These are phyloP conservation scores for Oryza glumipatula DNA, from an alignment of 176 grass and related monocot genomes.

Conservation along the genomic window DNA sequence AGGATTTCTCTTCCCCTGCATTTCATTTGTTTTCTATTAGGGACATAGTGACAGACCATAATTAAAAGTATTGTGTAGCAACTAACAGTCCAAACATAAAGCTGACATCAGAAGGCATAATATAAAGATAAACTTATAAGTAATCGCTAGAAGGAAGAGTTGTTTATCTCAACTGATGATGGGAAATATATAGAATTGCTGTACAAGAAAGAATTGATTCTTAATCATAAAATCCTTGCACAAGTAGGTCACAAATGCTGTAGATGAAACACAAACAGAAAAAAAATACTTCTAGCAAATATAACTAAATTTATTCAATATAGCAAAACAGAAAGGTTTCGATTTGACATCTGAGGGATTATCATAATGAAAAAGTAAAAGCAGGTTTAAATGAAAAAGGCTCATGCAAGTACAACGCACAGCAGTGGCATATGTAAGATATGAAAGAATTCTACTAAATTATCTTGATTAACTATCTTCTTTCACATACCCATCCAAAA, in stretches of 20 bases:
- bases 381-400: constrained; percentile 29
- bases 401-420: constrained; percentile 11
- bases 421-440: constrained; percentile 7
- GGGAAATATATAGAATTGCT: too few species aligned
- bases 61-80: constrained; percentile 15
- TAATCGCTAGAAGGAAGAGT: not conserved
- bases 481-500: constrained; percentile 89
- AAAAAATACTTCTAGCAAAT: not conserved
- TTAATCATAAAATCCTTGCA: too few species aligned
- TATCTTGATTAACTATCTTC: constrained; percentile 22
- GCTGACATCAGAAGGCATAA: constrained; percentile 14
- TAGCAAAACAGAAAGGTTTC: constrained; percentile 11
- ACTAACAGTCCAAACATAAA: constrained; percentile 14
- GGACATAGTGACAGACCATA: not conserved
- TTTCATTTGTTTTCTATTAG: constrained; percentile 33
- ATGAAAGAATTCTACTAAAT: not conserved
- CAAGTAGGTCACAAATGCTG: constrained; percentile 3
- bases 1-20: constrained; percentile 95
- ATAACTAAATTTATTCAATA: not conserved
- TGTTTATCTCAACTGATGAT: constrained; percentile 26
- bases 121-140: constrained; percentile 1
- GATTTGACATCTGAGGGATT: constrained; percentile 10
- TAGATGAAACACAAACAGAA: not conserved
- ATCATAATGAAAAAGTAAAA: constrained; percentile 15
- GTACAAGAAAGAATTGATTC: too few species aligned